Evolutionary conservation across 495 filamentous ascomycete genomes (phyloP), one percentile per base, ranked within the genome.

Genomic region (Podospora sp.): DNA sequence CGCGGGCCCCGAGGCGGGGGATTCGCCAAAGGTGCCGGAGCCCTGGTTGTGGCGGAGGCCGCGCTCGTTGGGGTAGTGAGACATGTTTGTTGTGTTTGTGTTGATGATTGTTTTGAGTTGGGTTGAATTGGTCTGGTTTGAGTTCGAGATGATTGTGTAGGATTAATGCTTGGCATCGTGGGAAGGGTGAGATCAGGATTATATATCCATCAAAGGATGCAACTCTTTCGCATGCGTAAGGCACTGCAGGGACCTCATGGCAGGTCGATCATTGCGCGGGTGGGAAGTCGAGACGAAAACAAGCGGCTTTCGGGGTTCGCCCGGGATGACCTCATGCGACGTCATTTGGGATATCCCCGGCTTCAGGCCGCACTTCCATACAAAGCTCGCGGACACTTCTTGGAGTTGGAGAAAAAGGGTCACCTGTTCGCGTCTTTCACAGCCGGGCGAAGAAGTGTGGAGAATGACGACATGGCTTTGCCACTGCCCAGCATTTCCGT

Each of bases 1-100:
- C 2, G 75, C 75, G 0, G 75, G 72, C 22, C 75, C 75, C 0
- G 75, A 75, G 63, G 71, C 68, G 9, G 71, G 27, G 12, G 70
- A 67, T 40, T 69, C 51, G 62, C 75, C 73, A 62, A 65, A 72
- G 60, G 65, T 70, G 53, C 16, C n/a, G 12, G 21, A 5, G n/a
- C 21, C 24, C 40, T 18, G n/a, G 62, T 63, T 55, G 60, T 46
- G 46, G 65, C 60, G 60, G 50, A 56, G 25, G 35, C 55, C 66
- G 29, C 22, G 68, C 35, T 68, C 62, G 57, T 7, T 27, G 57
- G 27, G 35, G 27, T 65, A 33, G 25, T 59, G 18, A 11, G 53
- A 22, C 55, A 59, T 59, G 25, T 59, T 33, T 24, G 52, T 25
- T 56, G 20, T 22, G 52, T 55, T 52, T 26, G 63, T 61, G 49